These are phyloP conservation scores for Sideroxylon spinosum DNA, from an alignment of 179 eudicot species.

Conservation along the genomic window DNA sequence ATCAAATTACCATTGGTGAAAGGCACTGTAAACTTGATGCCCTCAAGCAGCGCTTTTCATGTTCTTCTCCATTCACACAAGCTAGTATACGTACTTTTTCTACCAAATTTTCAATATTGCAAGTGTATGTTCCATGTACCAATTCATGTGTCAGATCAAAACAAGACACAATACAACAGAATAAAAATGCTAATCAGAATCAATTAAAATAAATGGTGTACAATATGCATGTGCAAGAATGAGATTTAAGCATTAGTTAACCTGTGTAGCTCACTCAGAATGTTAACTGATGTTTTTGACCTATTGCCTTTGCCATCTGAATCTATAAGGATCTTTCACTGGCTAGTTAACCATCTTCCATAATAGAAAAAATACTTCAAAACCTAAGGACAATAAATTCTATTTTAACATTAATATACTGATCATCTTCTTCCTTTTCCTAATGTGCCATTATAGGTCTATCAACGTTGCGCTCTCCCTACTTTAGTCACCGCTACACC, in stretches of 20 bases:
- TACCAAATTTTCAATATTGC: conserved; percentile 57
- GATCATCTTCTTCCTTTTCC: too few species aligned
- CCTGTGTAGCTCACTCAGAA: background rate
- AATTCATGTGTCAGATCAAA: conserved; percentile 26
- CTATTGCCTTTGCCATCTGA: background rate
- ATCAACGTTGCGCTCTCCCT: too few species aligned
- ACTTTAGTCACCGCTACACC: too few species aligned
- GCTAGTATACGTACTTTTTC: conserved; percentile 60
- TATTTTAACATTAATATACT: too few species aligned
- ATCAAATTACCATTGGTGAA: conserved; percentile 72
- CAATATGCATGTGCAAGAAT: background rate
- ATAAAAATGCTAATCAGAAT: background rate
- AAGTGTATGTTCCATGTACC: conserved; percentile 86
- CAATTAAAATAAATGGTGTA: background rate
- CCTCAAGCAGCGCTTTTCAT: conserved; percentile 50
- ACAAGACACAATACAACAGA: conserved; percentile 12
- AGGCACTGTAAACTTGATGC: conserved; percentile 90
- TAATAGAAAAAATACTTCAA: too few species aligned
- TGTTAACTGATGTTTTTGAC: background rate
- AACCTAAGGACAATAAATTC: too few species aligned
- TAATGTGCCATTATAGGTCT: too few species aligned
- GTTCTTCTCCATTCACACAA: conserved; percentile 48
- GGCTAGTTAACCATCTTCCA: background rate
- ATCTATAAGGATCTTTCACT: background rate
- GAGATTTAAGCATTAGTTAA: background rate